Evolutionary conservation across 768 basidiomycete species (phyloP).

Genomic region (Pleurotus platypus): DNA sequence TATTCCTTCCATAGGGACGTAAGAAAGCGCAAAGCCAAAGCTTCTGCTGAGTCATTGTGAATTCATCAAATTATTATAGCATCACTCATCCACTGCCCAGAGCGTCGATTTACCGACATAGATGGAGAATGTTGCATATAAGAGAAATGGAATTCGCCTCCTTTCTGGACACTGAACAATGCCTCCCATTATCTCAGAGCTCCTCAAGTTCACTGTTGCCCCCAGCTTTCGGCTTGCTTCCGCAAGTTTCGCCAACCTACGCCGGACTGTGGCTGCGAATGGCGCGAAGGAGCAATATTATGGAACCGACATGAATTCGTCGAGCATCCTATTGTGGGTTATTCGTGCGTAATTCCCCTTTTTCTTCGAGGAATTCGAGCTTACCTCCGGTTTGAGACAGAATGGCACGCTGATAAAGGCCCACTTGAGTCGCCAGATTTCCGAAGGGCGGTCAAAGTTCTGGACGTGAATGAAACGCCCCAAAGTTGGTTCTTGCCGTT

Average conservation of each 20-base stretch:
- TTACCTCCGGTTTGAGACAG: slow-evolving; percentile 3
- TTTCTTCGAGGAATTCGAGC: background rate
- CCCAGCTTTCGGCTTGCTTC: slow-evolving; percentile 13
- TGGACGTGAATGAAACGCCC: slow-evolving; percentile 13
- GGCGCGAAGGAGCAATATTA: slow-evolving; percentile 21
- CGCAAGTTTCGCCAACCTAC: slow-evolving; percentile 12
- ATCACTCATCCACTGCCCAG: no score
- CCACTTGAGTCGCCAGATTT: background rate
- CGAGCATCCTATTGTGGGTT: slow-evolving; percentile 16
- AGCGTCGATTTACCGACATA: no score
- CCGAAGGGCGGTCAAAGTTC: slow-evolving; percentile 8
- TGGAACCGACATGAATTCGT: slow-evolving; percentile 11
- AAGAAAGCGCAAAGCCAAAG: no score
- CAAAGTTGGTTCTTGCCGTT: slow-evolving; percentile 14
- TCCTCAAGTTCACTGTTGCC: slow-evolving; percentile 12
- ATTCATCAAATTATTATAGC: no score
- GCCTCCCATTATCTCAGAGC: slow-evolving; percentile 17
- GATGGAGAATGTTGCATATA: no score
- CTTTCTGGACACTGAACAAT: background rate
- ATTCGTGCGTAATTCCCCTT: slow-evolving; percentile 12
- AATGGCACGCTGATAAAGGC: slow-evolving; percentile 14
- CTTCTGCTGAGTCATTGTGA: no score
- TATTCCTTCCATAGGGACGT: no score
- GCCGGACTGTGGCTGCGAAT: slow-evolving; percentile 8
- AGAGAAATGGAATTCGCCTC: no score